Conservation (phyloP, 1,139 yeast species). For the Pichia inconspicua region DNA sequence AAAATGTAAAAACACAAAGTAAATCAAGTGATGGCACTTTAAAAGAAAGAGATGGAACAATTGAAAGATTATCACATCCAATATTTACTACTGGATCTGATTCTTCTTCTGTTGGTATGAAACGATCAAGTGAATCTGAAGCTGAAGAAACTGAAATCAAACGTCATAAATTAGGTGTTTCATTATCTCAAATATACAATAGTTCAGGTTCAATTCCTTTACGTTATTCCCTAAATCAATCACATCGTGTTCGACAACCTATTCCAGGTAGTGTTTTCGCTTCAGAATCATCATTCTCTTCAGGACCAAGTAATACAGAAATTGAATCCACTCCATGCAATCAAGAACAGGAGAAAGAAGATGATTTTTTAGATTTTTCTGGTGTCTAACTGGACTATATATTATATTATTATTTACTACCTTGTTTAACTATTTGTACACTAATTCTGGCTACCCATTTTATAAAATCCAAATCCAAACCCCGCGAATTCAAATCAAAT, state of each 20-base stretch:
- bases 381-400: no score
- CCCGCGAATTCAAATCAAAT: no score
- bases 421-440: no score
- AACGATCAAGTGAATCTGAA: not conserved
- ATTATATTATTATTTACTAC: no score
- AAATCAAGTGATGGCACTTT: not conserved
- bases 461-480: no score
- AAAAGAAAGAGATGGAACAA: not conserved
- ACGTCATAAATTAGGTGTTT: not conserved
- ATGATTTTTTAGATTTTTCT: not conserved
- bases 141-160: not conserved
- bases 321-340: not conserved
- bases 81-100: not conserved
- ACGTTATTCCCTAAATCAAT: no score
- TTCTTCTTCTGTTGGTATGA: not conserved
- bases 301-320: not conserved
- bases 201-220: no score
- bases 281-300: not conserved
- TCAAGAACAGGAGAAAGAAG: not conserved
- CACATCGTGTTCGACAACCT: no score
- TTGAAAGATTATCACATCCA: not conserved
- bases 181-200: not conserved
- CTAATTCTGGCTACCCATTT: not conserved
- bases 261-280: not conserved
- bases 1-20: not conserved